Evolutionary conservation across 2,329 filamentous ascomycete genomes (phyloP), one percentile per base, ranked within the genome.

Genomic region (Herpotrichia juniperi): DNA sequence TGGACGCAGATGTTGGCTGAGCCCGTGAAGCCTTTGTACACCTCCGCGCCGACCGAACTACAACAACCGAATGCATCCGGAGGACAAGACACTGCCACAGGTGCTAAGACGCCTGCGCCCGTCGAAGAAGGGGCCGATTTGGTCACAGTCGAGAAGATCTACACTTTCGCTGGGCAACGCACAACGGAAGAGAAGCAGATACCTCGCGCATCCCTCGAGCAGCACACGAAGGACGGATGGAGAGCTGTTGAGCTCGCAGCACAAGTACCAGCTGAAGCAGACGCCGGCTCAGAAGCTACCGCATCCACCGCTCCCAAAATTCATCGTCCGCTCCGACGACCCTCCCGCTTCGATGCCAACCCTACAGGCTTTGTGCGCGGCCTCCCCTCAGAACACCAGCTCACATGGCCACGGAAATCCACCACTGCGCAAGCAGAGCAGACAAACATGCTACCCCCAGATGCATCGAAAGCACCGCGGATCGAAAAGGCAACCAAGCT

Each of bases 131-230:
- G 71, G 10, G 64, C 71, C 42, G 74, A 78, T 35, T 69, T 63
- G 74, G 44, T 91, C 61, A 82, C 81, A 54, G 87, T 91, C 55
- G 88, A 86, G 62, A 85, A 87, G 25, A 87, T 84, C 12, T 91
- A 90, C 74, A 88, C 87, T 62, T 91, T 91, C 61, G 89, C 88
- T 30, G 89, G 88, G 25, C 84, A 88, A 63, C 80, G 87, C 11
- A 85, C 89, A 62, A 88, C 82, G 0, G 88, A 91, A 64, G 86
- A 90, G 67, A 90, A 89, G 68, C 75, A 87, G 10, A 86, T 91
- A 1, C 76, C 84, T 3, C 64, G 63, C 26, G 68, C 67, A 4
- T 56, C 63, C 11, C 61, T 72, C 28, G 62, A 61, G n/a, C 52
- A 59, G 30, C 63, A 72, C 53, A 46, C 65, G 19, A 49, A 63